A percentile compares a stretch with the other conserved stretches of the same genome.
phyloP scores from a whole-genome alignment of 2,329 filamentous ascomycete genomes.

The Hymenoscyphus infarciens region DNA sequence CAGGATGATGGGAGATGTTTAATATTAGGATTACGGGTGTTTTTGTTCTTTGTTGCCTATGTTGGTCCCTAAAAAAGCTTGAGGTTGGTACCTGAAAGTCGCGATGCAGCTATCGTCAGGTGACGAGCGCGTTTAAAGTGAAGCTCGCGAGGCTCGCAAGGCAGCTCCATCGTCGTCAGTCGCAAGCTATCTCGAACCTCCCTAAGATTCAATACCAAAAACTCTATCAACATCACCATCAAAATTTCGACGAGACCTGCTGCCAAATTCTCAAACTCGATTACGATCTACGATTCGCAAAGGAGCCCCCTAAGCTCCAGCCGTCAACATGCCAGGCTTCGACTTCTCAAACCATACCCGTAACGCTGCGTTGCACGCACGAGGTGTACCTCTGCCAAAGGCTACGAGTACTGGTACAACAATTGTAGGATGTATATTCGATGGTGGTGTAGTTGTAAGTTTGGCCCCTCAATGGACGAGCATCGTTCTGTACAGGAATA shows the following conservation, averaged over 20 bases:
- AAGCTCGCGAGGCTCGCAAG: background rate
- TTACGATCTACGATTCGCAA: background rate
- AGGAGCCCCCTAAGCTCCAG: constrained; percentile 21
- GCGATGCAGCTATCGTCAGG: background rate
- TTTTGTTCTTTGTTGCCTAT: background rate
- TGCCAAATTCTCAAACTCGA: background rate
- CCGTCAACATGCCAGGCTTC: constrained; percentile 81
- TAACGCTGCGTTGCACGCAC: constrained; percentile 91
- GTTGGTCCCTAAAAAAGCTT: background rate
- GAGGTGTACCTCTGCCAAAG: constrained; percentile 91
- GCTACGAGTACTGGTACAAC: constrained; percentile 98
- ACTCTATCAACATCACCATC: constrained; percentile 8
- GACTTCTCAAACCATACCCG: constrained; percentile 99
- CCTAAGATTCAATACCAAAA: constrained; percentile 4
- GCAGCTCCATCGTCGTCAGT: constrained; percentile 5
- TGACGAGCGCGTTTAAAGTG: background rate
- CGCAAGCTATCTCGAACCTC: background rate
- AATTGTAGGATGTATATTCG: constrained; percentile 94
- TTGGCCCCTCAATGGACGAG: background rate
- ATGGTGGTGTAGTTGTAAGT: constrained; percentile 90
- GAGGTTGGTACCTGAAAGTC: constrained; percentile 5
- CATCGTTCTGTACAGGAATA: background rate
- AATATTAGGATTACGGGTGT: background rate
- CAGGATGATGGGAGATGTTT: background rate
- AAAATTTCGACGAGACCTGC: background rate